These are phyloP conservation scores for Chamaecrista fasciculata DNA, from an alignment of 306 rosid genomes.

Conservation along the genomic window DNA sequence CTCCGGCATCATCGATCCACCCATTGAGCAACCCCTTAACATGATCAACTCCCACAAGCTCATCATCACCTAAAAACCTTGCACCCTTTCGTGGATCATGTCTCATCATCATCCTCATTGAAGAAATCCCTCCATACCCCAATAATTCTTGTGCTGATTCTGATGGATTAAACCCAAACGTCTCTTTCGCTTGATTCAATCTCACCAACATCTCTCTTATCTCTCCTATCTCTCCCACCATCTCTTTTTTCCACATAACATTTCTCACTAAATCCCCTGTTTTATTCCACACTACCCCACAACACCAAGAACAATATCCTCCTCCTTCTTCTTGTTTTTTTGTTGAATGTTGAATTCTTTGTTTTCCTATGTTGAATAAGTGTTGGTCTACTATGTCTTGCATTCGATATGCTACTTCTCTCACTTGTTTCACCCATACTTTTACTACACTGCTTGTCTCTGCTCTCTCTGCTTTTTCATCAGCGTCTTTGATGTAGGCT, in stretches of 20 bases:
- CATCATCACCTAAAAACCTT: not conserved
- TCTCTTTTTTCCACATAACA: not conserved
- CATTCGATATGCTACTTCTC: conserved; percentile 4
- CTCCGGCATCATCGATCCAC: not conserved
- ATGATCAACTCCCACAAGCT: not conserved
- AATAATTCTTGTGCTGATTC: no score
- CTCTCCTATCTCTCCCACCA: not conserved
- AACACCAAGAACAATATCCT: no score
- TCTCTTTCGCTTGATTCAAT: not conserved
- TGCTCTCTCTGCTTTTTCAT: not conserved
- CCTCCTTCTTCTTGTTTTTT: no score
- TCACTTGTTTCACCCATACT: conserved; percentile 2
- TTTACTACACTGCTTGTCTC: not conserved
- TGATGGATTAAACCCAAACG: not conserved
- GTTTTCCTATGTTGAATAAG: not conserved
- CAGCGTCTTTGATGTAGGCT: not conserved
- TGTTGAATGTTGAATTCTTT: no score
- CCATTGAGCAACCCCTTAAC: not conserved
- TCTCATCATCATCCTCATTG: no score
- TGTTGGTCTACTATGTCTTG: conserved; percentile 19
- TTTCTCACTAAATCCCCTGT: not conserved
- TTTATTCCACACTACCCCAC: not conserved
- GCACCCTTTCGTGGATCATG: no score
- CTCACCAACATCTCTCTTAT: not conserved
- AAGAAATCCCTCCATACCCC: no score